These are phyloP conservation scores for Yamadazyma paraphyllophila DNA, from an alignment of 805 yeast genomes.

Conservation along the genomic window DNA sequence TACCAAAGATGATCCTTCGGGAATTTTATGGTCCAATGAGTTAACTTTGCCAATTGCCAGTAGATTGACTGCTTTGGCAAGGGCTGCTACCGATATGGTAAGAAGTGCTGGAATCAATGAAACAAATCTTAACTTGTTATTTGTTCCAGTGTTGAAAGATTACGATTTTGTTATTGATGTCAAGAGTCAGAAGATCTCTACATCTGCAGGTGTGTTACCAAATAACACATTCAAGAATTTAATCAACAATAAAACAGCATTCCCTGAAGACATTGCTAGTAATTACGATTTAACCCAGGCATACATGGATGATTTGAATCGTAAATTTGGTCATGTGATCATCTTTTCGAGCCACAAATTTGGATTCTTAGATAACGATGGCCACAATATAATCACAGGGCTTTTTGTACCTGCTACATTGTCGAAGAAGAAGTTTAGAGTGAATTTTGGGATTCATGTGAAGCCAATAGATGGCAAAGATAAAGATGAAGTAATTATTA, in stretches of 20 bases:
- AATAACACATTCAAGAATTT: constrained; percentile 61
- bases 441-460: constrained; percentile 71
- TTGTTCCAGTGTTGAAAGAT: constrained; percentile 80
- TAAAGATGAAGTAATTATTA: constrained; percentile 56
- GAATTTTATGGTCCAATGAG: constrained; percentile 74
- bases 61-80: constrained; percentile 82
- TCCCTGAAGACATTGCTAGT: constrained; percentile 45
- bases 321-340: constrained; percentile 63
- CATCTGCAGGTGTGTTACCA: constrained; percentile 57
- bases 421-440: constrained; percentile 68
- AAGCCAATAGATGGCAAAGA: constrained; percentile 54
- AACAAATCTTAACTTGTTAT: constrained; percentile 51
- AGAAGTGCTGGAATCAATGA: constrained; percentile 42
- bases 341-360: constrained; percentile 65
- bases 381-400: constrained; percentile 71
- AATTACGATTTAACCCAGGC: constrained; percentile 62
- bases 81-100: constrained; percentile 63
- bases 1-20: constrained; percentile 81
- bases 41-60: constrained; percentile 73
- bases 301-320: constrained; percentile 58
- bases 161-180: constrained; percentile 76
- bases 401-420: constrained; percentile 69
- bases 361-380: constrained; percentile 51
- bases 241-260: constrained; percentile 39
- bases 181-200: constrained; percentile 42